Base-by-base conservation (phyloP, 371 early-diverging fungal genomes). In the Mucor lusitanicus region DNA sequence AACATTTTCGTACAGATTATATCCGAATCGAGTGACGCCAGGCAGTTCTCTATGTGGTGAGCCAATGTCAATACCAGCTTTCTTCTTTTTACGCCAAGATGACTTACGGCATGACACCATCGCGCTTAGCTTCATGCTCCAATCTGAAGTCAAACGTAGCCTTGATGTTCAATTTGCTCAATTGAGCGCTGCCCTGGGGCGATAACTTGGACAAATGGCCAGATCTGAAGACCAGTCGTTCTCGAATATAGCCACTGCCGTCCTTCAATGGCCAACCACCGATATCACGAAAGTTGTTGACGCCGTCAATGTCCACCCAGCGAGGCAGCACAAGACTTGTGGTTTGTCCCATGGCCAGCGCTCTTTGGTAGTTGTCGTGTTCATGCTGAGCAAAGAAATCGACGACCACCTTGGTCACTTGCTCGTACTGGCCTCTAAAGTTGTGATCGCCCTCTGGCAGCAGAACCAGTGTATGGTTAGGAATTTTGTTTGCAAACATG, bases 61-160 rank as follows among this genome's bases (percentile, higher is more conserved):
- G 30, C 27, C 19, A 37, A 23, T 25, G 12, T 12, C 7, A 44
- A 19, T 42, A n/a, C n/a, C n/a, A n/a, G n/a, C n/a, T n/a, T n/a
- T n/a, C n/a, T n/a, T n/a, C n/a, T n/a, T n/a, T n/a, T n/a, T n/a
- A n/a, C n/a, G n/a, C n/a, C n/a, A 30, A 30, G 6, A 30, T 30
- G 30, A 33, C 65, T 75, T 75, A 81, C 83, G 77, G 76, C 82
- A 80, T 74, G 12, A 67, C 40, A 6, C 84, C 85, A 13, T 82
- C 73, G 27, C 75, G 77, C 62, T 86, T 75, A 17, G 80, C 71
- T 67, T 89, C 89, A 15, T 82, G 78, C 61, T 75, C 71, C 19
- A 86, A 83, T 59, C 89, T 82, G 62, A 89, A 77, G 66, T 89
- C 89, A 70, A 87, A 87, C 2, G 74, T 78, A 15, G 85, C 83